Percentiles rank a stretch among this genome's conserved stretches.
These are phyloP conservation scores for Ustilago loliicola DNA, from an alignment of 1,284 basidiomycete genomes.

Conservation along the genomic window DNA sequence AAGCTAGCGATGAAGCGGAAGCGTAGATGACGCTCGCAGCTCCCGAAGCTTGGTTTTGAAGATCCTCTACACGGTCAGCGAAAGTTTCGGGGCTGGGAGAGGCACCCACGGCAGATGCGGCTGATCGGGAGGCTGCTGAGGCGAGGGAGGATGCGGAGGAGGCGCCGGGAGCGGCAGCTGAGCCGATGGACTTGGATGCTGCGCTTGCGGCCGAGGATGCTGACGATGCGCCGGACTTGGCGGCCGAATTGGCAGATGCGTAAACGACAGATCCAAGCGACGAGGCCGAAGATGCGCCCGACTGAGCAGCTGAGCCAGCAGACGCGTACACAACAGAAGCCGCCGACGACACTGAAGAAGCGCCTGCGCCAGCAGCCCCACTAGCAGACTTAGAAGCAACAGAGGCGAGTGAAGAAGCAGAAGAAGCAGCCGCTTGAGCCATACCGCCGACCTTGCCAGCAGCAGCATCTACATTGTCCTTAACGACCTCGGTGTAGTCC, in stretches of 20 bases:
- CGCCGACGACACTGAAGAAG: slow-evolving; percentile 14
- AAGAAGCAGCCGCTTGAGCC: slow-evolving; percentile 7
- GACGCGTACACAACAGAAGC: slow-evolving; percentile 9
- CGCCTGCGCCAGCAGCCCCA: not conserved
- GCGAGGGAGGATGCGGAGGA: slow-evolving; percentile 20
- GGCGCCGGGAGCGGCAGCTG: not conserved
- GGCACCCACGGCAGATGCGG: slow-evolving; percentile 4
- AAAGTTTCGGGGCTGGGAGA: not conserved
- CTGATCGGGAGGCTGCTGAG: slow-evolving; percentile 11
- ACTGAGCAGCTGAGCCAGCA: not conserved
- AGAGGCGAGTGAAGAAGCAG: slow-evolving; percentile 5
- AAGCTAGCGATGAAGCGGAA: too few species aligned
- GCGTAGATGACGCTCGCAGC: not conserved
- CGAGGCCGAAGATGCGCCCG: not conserved
- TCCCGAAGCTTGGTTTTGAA: not conserved
- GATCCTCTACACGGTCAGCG: not conserved
- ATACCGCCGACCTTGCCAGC: not conserved
- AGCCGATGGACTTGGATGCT: not conserved
- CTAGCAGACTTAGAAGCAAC: slow-evolving; percentile 11
- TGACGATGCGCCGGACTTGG: slow-evolving; percentile 11
- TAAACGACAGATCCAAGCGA: slow-evolving; percentile 9
- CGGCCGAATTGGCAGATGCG: slow-evolving; percentile 13
- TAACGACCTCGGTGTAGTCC: slow-evolving; percentile 18
- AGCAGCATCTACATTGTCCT: slow-evolving; percentile 7
- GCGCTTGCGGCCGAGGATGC: slow-evolving; percentile 4